Evolutionary conservation across 257 asterid genomes (phyloP).

Genomic region (Fraxinus cuspidata): DNA sequence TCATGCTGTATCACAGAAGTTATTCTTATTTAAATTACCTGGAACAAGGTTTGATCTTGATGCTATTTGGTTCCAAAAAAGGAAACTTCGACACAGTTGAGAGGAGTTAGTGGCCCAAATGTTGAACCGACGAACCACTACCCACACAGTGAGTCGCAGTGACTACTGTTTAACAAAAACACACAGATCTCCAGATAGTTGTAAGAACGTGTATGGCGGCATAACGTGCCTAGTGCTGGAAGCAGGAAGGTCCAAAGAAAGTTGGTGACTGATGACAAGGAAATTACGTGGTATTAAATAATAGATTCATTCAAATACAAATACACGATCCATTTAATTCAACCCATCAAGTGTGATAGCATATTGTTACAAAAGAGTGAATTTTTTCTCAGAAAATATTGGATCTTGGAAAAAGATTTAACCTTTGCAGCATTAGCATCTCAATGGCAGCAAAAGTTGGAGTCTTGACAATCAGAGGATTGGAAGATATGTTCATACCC

Average conservation of each 20-base stretch:
- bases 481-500: constrained; percentile 61
- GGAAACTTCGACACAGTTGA: neutral
- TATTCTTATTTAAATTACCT: neutral
- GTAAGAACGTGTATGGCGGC: too few species aligned
- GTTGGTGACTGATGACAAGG: too few species aligned
- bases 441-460: constrained; percentile 45
- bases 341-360: too few species aligned
- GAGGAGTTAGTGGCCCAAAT: neutral
- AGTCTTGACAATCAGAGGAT: constrained; percentile 40
- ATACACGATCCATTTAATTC: too few species aligned
- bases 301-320: too few species aligned
- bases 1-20: neutral
- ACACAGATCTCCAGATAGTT: too few species aligned
- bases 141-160: too few species aligned
- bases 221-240: too few species aligned
- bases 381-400: constrained; percentile 6
- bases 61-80: neutral
- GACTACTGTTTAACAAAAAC: too few species aligned
- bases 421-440: neutral
- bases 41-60: neutral
- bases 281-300: too few species aligned
- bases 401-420: neutral
- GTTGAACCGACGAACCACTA: neutral
- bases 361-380: neutral
- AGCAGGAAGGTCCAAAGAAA: too few species aligned